These are phyloP conservation scores for Ascochyta viciae-villosae DNA, from an alignment of 2,329 filamentous ascomycete species.

Conservation along the genomic window DNA sequence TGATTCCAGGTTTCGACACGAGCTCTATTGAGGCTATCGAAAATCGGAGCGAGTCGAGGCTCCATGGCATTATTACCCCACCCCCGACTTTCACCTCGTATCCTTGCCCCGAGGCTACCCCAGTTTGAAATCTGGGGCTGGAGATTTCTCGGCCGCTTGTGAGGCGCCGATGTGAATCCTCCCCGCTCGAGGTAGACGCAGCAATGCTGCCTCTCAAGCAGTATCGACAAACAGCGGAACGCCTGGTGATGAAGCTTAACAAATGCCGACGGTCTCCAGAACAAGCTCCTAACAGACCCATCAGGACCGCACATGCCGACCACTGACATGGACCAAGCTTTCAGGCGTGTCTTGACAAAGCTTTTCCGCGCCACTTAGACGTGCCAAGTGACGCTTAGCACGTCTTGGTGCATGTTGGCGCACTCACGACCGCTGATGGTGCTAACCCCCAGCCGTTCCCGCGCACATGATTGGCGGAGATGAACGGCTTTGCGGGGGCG, in stretches of 20 bases:
- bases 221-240: not conserved
- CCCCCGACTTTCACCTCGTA: constrained; percentile 1
- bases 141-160: not conserved
- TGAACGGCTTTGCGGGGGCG: not conserved
- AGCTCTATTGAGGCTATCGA: not conserved
- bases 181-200: not conserved
- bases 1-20: not conserved
- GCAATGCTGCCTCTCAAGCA: not conserved
- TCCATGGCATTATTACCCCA: not conserved
- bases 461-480: constrained; percentile 4
- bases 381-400: constrained; percentile 28
- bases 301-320: not conserved
- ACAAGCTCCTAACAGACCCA: not conserved
- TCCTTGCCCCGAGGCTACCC: not conserved
- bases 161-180: too few species aligned
- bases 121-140: not conserved
- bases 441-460: constrained; percentile 6
- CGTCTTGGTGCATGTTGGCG: constrained; percentile 14
- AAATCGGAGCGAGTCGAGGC: constrained; percentile 3
- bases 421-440: not conserved
- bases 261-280: not conserved
- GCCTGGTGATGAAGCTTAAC: not conserved
- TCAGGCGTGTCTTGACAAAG: constrained; percentile 23
- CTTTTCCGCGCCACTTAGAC: constrained; percentile 17
- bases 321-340: constrained; percentile 24